These are phyloP conservation scores for Xanthoparmelia taractica DNA, from an alignment of 495 filamentous ascomycete species.

Conservation along the genomic window DNA sequence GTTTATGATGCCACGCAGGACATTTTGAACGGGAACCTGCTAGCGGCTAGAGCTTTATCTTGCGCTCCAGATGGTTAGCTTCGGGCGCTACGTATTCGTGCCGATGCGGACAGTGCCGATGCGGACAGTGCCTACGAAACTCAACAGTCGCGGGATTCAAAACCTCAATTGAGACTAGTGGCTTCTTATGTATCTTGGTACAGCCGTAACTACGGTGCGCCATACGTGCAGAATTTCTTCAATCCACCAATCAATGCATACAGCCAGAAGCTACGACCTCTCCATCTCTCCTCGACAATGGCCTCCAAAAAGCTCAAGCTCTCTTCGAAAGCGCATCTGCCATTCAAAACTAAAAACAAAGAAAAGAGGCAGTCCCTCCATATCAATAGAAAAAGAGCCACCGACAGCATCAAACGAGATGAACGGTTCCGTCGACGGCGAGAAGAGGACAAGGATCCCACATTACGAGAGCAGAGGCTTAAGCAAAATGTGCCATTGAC, in stretches of 20 bases:
- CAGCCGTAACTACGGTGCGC: no score
- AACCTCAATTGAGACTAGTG: no score
- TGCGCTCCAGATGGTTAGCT: no score
- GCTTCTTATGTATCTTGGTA: no score
- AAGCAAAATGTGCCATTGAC: slow-evolving; percentile 73
- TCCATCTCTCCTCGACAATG: slow-evolving; percentile 22
- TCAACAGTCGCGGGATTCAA: no score
- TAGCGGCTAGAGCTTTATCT: no score
- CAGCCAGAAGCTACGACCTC: not conserved
- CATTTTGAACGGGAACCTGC: no score
- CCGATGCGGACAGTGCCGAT: no score
- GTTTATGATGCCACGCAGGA: not conserved
- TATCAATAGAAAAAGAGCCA: slow-evolving; percentile 66
- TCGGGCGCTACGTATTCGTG: no score
- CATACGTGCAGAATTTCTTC: not conserved
- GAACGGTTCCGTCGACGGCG: slow-evolving; percentile 68
- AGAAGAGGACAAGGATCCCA: slow-evolving; percentile 80
- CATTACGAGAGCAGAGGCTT: slow-evolving; percentile 59
- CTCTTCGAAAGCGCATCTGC: slow-evolving; percentile 32
- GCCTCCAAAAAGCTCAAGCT: slow-evolving; percentile 36
- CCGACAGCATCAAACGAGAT: slow-evolving; percentile 63
- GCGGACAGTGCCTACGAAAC: no score
- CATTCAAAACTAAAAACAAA: slow-evolving; percentile 55
- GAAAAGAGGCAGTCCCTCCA: slow-evolving; percentile 63
- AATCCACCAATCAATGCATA: no score